A percentile compares a stretch with the other conserved stretches of the same genome.
These are phyloP conservation scores for Aspergillus ibericus DNA, from an alignment of 2,329 filamentous ascomycete genomes.

Conservation along the genomic window DNA sequence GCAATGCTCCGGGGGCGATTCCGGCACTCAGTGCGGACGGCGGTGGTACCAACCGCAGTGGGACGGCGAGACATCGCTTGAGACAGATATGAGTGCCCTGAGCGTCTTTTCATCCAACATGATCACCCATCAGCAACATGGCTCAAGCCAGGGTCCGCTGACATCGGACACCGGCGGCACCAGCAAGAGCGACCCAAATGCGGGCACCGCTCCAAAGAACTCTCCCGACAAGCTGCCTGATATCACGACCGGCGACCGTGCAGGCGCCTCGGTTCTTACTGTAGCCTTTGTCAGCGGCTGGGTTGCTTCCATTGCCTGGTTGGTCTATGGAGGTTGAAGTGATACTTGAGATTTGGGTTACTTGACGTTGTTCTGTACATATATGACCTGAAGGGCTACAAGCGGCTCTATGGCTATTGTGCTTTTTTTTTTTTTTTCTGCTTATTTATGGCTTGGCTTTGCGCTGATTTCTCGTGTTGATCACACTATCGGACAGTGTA, in stretches of 20 bases:
- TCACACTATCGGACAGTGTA: background rate
- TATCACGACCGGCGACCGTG: slow-evolving; percentile 37
- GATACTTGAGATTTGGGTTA: background rate
- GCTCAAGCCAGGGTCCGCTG: slow-evolving; percentile 36
- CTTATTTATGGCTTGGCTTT: background rate
- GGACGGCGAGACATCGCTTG: slow-evolving; percentile 39
- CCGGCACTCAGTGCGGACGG: slow-evolving; percentile 58
- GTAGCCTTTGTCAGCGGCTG: slow-evolving; percentile 30
- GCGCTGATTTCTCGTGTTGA: background rate
- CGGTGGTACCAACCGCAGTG: slow-evolving; percentile 42
- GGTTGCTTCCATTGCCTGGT: slow-evolving; percentile 30
- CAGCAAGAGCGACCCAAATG: slow-evolving; percentile 49
- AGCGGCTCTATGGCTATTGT: background rate
- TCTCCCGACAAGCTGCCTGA: slow-evolving; percentile 13
- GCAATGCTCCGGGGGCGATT: slow-evolving; percentile 61
- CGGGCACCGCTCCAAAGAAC: slow-evolving; percentile 32
- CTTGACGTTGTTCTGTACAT: background rate
- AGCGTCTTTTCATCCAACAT: slow-evolving; percentile 36
- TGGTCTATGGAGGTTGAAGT: slow-evolving; percentile 28
- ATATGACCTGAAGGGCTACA: background rate
- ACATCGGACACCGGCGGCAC: slow-evolving; percentile 59
- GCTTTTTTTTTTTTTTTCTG: background rate
- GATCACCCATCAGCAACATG: slow-evolving; percentile 24
- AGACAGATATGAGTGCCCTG: slow-evolving; percentile 44
- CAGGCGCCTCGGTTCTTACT: slow-evolving; percentile 40